These are phyloP conservation scores for Saxispiralis lemnorum DNA, from an alignment of 495 filamentous ascomycete species.

Conservation along the genomic window DNA sequence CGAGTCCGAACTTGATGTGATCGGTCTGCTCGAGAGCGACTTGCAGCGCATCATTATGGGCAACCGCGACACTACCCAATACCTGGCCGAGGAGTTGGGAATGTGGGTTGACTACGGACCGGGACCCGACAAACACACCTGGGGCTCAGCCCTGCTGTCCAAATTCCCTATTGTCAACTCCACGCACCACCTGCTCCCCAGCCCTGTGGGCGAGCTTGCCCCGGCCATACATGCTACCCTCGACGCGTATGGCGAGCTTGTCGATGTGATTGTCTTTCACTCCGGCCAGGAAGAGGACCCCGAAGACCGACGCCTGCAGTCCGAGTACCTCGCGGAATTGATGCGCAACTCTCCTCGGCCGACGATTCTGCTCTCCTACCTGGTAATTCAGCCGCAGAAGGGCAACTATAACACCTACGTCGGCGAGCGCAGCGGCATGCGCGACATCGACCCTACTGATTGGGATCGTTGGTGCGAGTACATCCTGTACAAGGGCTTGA, in stretches of 20 bases:
- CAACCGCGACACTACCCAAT: constrained; percentile 91
- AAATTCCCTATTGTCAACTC: constrained; percentile 97
- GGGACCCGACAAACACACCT: constrained; percentile 97
- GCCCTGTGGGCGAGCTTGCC: constrained; percentile 83
- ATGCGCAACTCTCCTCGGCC: constrained; percentile 76
- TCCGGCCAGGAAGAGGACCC: constrained; percentile 96
- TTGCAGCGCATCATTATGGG: constrained; percentile 99
- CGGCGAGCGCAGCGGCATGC: constrained; percentile 70
- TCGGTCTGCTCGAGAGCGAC: constrained; percentile 86
- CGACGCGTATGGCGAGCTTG: constrained; percentile 72
- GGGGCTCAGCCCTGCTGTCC: constrained; percentile 81
- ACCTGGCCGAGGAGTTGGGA: constrained; percentile 83
- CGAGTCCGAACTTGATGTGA: constrained; percentile 84
- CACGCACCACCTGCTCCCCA: constrained; percentile 86
- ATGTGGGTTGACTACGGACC: constrained; percentile 98
- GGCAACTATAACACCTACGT: constrained; percentile 98
- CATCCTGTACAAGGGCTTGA: constrained; percentile 81
- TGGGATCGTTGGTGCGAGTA: constrained; percentile 99
- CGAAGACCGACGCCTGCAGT: constrained; percentile 79
- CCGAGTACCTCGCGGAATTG: constrained; percentile 67
- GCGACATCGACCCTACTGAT: constrained; percentile 81
- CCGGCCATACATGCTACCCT: constrained; percentile 92
- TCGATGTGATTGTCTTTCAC: constrained; percentile 97
- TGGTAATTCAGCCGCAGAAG: constrained; percentile 75
- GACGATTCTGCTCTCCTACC: constrained; percentile 71